These are phyloP conservation scores for Boletus barrowsii DNA, from an alignment of 768 basidiomycete genomes.

Conservation along the genomic window DNA sequence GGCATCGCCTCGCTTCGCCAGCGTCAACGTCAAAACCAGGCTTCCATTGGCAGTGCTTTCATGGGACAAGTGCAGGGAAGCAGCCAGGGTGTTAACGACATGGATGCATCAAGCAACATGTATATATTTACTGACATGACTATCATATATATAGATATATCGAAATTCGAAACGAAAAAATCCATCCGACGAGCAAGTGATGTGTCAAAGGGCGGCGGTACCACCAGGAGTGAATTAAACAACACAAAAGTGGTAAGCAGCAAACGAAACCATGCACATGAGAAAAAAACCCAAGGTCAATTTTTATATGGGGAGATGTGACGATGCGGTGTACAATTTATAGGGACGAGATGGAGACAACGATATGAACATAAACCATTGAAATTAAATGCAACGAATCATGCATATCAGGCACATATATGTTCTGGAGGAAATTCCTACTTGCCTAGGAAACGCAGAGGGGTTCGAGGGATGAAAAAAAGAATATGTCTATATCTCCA, in stretches of 20 bases:
- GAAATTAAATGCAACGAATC: constrained; percentile 24
- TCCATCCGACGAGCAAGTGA: constrained; percentile 3
- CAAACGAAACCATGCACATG: neutral
- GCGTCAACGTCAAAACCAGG: neutral
- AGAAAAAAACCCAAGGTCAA: neutral
- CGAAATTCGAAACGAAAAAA: constrained; percentile 4
- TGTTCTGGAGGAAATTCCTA: constrained; percentile 16
- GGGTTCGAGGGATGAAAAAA: neutral
- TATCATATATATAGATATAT: constrained; percentile 25
- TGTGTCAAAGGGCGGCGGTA: neutral
- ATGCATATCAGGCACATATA: constrained; percentile 27
- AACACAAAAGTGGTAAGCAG: no score
- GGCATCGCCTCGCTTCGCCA: neutral
- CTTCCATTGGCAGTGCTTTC: neutral
- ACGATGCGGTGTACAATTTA: constrained; percentile 30
- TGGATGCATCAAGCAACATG: constrained; percentile 28
- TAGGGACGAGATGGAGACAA: constrained; percentile 9
- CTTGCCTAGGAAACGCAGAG: constrained; percentile 14
- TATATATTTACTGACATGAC: constrained; percentile 19
- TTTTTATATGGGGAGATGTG: constrained; percentile 9
- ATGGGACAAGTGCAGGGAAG: neutral
- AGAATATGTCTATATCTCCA: constrained; percentile 61
- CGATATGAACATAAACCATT: constrained; percentile 12
- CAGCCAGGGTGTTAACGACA: constrained; percentile 2
- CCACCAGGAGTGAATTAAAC: neutral